A percentile compares a stretch with the other conserved stretches of the same genome.
Evolutionary conservation across 805 yeast species (phyloP).

Genomic region (Cyberlindnera euphorbiae): DNA sequence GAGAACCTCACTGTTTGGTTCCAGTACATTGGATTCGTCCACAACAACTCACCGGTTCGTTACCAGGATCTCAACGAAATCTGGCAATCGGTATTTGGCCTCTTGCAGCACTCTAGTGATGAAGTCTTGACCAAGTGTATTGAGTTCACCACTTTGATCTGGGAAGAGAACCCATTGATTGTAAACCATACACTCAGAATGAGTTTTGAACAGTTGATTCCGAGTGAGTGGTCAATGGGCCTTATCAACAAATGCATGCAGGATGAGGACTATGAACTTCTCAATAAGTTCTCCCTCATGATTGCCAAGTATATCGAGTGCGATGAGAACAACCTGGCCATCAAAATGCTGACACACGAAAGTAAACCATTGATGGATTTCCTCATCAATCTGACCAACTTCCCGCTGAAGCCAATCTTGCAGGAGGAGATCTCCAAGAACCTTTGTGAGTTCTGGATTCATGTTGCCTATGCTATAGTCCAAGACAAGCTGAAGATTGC

Average conservation of each 20-base stretch:
- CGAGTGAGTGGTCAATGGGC: conserved; percentile 40
- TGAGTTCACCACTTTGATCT: conserved; percentile 17
- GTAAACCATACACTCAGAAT: conserved; percentile 20
- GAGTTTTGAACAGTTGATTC: conserved; percentile 29
- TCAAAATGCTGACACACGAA: conserved; percentile 30
- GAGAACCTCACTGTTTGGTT: conserved; percentile 34
- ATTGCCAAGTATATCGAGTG: conserved; percentile 42
- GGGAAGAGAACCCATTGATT: conserved; percentile 27
- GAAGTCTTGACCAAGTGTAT: conserved; percentile 12
- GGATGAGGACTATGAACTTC: conserved; percentile 32
- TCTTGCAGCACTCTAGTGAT: conserved; percentile 11
- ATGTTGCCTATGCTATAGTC: conserved; percentile 50
- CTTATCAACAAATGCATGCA: conserved; percentile 34
- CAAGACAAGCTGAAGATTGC: conserved; percentile 41
- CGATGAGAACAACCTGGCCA: conserved; percentile 40
- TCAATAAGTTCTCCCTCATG: conserved; percentile 40
- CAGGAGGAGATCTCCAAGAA: conserved; percentile 55
- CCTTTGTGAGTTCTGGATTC: conserved; percentile 66
- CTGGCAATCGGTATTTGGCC: conserved; percentile 14
- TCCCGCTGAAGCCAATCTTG: conserved; percentile 50
- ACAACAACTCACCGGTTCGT: conserved; percentile 20
- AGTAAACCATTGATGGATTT: conserved; percentile 40
- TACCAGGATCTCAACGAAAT: conserved; percentile 21
- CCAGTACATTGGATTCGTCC: conserved; percentile 34
- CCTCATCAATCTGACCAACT: conserved; percentile 48